A percentile compares a stretch with the other conserved stretches of the same genome.
Conservation (phyloP, 2,329 filamentous ascomycete genomes). For the Cladosporium sp. region DNA sequence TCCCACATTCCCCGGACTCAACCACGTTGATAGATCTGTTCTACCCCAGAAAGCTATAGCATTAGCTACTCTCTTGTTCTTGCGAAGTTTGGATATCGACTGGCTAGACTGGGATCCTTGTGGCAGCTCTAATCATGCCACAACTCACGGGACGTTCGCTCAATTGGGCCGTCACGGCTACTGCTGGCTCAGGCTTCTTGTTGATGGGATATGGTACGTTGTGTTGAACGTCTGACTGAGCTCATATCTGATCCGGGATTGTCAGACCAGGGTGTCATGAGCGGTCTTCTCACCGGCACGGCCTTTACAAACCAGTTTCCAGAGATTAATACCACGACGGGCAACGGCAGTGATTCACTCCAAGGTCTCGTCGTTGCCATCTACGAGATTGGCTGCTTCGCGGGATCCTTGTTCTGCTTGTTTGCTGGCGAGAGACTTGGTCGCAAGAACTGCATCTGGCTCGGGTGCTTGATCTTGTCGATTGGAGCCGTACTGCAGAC, state of each 20-base stretch:
- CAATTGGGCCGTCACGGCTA: constrained; percentile 15
- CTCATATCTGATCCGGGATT: background rate
- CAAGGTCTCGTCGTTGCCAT: constrained; percentile 15
- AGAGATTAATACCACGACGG: constrained; percentile 9
- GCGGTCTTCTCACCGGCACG: background rate
- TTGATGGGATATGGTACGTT: constrained; percentile 17
- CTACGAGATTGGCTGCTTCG: constrained; percentile 24
- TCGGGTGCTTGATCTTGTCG: constrained; percentile 32
- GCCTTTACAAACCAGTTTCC: constrained; percentile 9
- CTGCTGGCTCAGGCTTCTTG: constrained; percentile 13
- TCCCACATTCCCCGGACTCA: constrained; percentile 5
- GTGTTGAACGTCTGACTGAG: too few relatives aligned
- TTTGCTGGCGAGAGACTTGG: constrained; percentile 27
- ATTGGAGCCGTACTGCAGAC: constrained; percentile 32
- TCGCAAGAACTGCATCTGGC: constrained; percentile 25
- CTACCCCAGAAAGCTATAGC: background rate
- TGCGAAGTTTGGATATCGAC: too few relatives aligned
- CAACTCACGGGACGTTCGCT: constrained; percentile 13
- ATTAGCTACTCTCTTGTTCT: background rate
- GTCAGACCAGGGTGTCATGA: constrained; percentile 22
- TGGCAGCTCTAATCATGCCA: background rate
- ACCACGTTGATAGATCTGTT: background rate
- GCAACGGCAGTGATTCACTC: constrained; percentile 7
- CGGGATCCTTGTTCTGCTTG: constrained; percentile 23
- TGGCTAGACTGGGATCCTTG: background rate